Percentiles rank a stretch among this genome's conserved stretches.
These are phyloP conservation scores for Metschnikowia dekortorum DNA, from an alignment of 805 yeast genomes.

Conservation along the genomic window DNA sequence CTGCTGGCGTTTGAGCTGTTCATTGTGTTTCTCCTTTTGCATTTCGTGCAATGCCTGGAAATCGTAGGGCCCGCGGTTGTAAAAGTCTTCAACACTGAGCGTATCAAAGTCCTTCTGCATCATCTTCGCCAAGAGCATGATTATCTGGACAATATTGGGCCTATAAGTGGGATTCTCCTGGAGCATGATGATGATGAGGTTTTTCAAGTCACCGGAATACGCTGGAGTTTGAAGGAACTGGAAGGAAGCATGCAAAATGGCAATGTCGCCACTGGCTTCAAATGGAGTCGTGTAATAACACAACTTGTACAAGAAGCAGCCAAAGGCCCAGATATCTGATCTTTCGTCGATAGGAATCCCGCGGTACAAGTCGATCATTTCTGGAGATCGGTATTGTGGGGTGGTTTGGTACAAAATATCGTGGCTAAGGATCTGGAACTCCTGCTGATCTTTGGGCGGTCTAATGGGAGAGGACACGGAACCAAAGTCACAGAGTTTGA, in stretches of 20 bases:
- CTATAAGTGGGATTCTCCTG: conserved; percentile 78
- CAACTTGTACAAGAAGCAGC: conserved; percentile 83
- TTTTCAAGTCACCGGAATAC: conserved; percentile 67
- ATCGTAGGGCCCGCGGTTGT: conserved; percentile 50
- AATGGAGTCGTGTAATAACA: conserved; percentile 94
- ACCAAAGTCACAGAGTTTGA: conserved; percentile 92
- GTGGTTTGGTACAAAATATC: conserved; percentile 90
- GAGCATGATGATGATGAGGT: conserved; percentile 71
- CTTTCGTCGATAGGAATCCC: conserved; percentile 86
- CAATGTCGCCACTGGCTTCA: conserved; percentile 82
- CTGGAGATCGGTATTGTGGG: conserved; percentile 93
- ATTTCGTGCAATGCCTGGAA: conserved; percentile 52
- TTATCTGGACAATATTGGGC: conserved; percentile 83
- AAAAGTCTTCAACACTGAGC: conserved; percentile 39
- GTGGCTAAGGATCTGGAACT: conserved; percentile 70
- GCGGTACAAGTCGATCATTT: conserved; percentile 85
- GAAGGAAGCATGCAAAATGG: conserved; percentile 79
- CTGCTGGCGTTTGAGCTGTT: conserved; percentile 32
- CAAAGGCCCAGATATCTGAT: conserved; percentile 95
- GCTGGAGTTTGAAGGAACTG: conserved; percentile 68
- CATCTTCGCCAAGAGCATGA: conserved; percentile 57
- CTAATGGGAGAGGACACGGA: conserved; percentile 67
- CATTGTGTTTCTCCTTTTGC: conserved; percentile 38
- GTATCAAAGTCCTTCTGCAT: conserved; percentile 31
- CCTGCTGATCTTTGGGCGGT: conserved; percentile 72